These are phyloP conservation scores for Ilex paraguariensis DNA, from an alignment of 305 asterid species.

Conservation along the genomic window DNA sequence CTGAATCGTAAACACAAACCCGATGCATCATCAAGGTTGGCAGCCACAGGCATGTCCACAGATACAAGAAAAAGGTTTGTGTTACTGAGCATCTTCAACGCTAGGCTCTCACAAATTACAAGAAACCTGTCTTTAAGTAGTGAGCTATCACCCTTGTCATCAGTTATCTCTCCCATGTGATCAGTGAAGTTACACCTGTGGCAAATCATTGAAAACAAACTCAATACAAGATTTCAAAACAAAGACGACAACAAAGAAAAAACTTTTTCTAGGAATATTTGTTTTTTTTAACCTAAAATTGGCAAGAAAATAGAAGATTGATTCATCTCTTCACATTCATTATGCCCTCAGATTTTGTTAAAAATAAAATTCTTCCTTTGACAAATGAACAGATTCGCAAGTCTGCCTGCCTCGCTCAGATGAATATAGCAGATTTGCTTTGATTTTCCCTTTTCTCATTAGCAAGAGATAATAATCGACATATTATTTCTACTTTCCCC, in stretches of 20 bases:
- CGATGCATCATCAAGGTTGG: constrained; percentile 70
- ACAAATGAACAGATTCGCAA: too few relatives aligned
- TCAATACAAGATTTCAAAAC: constrained; percentile 3
- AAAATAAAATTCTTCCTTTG: too few relatives aligned
- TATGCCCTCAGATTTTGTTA: too few relatives aligned
- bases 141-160: constrained; percentile 39
- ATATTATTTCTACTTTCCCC: too few relatives aligned
- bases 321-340: too few relatives aligned
- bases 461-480: too few relatives aligned
- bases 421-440: too few relatives aligned
- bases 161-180: constrained; percentile 49
- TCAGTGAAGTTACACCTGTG: constrained; percentile 75
- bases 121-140: constrained; percentile 57
- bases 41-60: constrained; percentile 88
- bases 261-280: constrained; percentile 2
- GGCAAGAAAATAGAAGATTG: too few relatives aligned
- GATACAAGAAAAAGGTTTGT: constrained; percentile 72
- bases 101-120: constrained; percentile 70
- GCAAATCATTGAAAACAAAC: constrained; percentile 22
- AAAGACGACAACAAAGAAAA: constrained; percentile 6
- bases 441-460: too few relatives aligned
- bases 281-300: too few relatives aligned
- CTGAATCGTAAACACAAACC: constrained; percentile 80
- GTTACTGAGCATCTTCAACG: constrained; percentile 81
- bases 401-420: too few relatives aligned